Evolutionary conservation across 1,284 basidiomycete genomes (phyloP).

Genomic region (Microbotryum intermedium): DNA sequence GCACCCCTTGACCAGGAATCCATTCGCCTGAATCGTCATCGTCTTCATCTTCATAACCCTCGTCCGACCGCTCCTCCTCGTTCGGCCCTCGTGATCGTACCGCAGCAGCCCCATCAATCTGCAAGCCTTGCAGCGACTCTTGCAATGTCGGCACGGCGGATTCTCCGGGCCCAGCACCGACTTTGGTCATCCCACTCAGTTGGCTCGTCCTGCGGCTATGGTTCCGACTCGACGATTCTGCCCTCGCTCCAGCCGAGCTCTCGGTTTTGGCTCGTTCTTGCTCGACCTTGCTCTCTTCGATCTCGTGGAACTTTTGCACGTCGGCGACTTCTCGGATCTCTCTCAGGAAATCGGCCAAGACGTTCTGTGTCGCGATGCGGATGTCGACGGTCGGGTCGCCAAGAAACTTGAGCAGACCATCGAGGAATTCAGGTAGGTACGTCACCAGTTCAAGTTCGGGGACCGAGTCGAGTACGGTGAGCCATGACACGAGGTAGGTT

Average conservation of each 20-base stretch:
- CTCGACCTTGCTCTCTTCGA: conserved; percentile 38
- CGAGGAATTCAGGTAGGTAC: conserved; percentile 88
- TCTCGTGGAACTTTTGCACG: conserved; percentile 32
- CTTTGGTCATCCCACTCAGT: background rate
- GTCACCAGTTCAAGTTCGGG: conserved; percentile 92
- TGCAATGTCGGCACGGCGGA: no score
- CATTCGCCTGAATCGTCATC: conserved; percentile 52
- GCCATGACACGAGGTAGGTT: conserved; percentile 94
- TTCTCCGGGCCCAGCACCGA: conserved; percentile 7
- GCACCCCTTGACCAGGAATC: conserved; percentile 87
- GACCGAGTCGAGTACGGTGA: conserved; percentile 89
- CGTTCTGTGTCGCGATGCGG: conserved; percentile 78
- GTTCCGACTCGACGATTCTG: background rate
- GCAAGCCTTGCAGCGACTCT: no score
- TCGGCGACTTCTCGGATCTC: conserved; percentile 79
- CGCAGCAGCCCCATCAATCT: no score
- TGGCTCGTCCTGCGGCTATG: conserved; percentile 3
- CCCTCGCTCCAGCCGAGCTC: background rate
- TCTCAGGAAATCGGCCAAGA: conserved; percentile 82
- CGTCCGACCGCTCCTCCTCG: conserved; percentile 34
- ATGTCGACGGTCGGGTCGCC: conserved; percentile 94
- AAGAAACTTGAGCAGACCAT: conserved; percentile 87
- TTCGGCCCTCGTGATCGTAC: conserved; percentile 1
- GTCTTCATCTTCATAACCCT: conserved; percentile 31
- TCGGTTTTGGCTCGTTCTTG: conserved; percentile 39